These are phyloP conservation scores for Rhinocladiella mackenziei DNA, from an alignment of 2,329 filamentous ascomycete species.

Conservation along the genomic window DNA sequence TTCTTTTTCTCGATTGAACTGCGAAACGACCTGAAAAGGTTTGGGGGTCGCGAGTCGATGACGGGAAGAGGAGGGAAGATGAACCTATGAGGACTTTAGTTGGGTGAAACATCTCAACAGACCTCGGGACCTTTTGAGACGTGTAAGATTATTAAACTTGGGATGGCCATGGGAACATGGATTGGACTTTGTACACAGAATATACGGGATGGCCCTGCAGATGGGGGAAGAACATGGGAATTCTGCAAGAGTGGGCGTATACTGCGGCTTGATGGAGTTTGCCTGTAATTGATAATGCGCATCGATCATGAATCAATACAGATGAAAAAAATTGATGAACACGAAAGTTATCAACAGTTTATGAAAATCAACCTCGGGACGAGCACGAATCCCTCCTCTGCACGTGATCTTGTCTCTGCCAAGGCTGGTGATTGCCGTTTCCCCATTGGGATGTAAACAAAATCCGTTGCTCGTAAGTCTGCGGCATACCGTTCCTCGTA, in stretches of 20 bases:
- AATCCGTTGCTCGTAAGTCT: too few relatives aligned
- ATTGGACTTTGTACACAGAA: constrained; percentile 8
- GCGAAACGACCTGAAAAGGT: constrained; percentile 9
- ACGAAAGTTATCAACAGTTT: too few relatives aligned
- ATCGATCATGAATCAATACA: too few relatives aligned
- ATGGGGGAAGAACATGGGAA: too few relatives aligned
- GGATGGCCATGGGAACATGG: background rate
- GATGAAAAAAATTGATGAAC: too few relatives aligned
- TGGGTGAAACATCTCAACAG: constrained; percentile 5
- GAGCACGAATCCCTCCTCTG: too few relatives aligned
- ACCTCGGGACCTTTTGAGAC: background rate
- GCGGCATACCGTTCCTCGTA: too few relatives aligned
- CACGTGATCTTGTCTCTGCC: constrained; percentile 4
- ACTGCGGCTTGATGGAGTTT: too few relatives aligned
- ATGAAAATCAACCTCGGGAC: too few relatives aligned
- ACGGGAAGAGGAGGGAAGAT: background rate
- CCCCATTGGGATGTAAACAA: constrained; percentile 16
- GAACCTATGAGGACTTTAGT: background rate
- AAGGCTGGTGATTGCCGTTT: background rate
- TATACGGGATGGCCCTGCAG: background rate
- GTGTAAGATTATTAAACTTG: constrained; percentile 7
- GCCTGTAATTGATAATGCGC: too few relatives aligned
- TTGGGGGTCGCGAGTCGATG: background rate
- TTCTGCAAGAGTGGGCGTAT: too few relatives aligned
- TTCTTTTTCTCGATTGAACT: background rate